Evolutionary conservation across 2,329 filamentous ascomycete genomes (phyloP), one percentile per base, ranked within the genome.

Genomic region (Acrocalymma vagum): DNA sequence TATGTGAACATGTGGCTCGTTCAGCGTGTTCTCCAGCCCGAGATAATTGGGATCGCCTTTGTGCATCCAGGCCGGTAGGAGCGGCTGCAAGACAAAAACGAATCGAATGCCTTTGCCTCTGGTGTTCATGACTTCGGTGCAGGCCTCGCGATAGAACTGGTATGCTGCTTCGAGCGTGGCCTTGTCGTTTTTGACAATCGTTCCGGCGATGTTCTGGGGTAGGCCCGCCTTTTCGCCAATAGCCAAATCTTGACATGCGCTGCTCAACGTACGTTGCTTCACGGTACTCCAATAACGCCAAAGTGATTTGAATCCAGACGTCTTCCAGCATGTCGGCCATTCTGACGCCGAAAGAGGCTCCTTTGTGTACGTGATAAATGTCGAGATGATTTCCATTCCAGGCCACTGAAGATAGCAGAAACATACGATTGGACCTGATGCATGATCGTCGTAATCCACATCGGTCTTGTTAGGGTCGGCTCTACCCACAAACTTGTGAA

Each of bases 331-430:
- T 7, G 22, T 23, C 9, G 65, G 57, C 60, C 61, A 67, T 53
- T 53, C 50, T 0, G 51, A 48, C 21, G 42, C 38, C 14, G 41
- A 57, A 22, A 47, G 36, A 5, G 45, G 32, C 1, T 36, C n/a
- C 15, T 55, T 53, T 17, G 58, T 69, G 45, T 83, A 71, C 34
- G 80, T 48, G 2, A 77, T 34, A 8, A 69, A 67, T 3, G 69
- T 59, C 6, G 70, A 45, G 1, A 72, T 72, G 13, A 75, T 71
- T 52, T 80, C 4, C 73, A 72, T 1, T 8, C 30, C 33, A 13
- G 14, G 21, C n/a, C 74, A 80, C 51, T 85, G 81, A 2, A 72
- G 65, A 59, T 83, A 81, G 60, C 82, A 66, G 48, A 76, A 70
- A 10, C 78, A 79, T 48, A 81, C 82, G 54, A 81, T 74, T 22